phyloP scores from a whole-genome alignment of 1,139 yeast genomes.

The Saccharomyces hybrid region DNA sequence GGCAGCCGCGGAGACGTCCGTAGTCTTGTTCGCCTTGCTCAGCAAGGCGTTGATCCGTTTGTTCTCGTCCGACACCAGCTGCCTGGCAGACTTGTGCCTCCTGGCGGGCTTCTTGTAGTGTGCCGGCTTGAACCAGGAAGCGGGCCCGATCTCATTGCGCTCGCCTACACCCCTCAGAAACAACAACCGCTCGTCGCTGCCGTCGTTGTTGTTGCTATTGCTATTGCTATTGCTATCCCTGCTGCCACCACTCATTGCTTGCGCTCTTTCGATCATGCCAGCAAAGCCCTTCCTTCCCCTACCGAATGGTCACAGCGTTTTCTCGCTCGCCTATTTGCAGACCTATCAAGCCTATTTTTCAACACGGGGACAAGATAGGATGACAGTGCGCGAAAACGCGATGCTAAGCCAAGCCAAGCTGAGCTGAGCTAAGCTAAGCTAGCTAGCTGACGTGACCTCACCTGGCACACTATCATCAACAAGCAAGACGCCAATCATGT shows the following conservation, averaged over 20 bases:
- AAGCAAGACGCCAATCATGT: no score
- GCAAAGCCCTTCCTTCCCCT: background rate
- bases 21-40: conserved; percentile 6
- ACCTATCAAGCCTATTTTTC: background rate
- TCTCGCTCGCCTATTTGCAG: background rate
- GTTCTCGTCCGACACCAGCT: conserved; percentile 68
- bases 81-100: conserved; percentile 71
- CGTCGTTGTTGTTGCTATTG: background rate
- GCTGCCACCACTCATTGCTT: background rate
- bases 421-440: background rate
- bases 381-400: background rate
- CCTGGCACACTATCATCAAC: no score
- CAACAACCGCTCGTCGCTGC: conserved; percentile 19
- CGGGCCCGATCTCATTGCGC: conserved; percentile 13
- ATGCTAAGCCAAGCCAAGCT: background rate
- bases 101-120: conserved; percentile 42
- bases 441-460: background rate
- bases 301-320: background rate
- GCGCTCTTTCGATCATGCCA: background rate
- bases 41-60: conserved; percentile 29
- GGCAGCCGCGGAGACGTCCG: conserved; percentile 6
- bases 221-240: background rate
- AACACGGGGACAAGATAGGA: background rate
- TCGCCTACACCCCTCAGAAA: conserved; percentile 23
- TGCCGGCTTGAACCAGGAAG: conserved; percentile 47